phyloP scores from a whole-genome alignment of 331 rosid species.

The Quercus phellos region DNA sequence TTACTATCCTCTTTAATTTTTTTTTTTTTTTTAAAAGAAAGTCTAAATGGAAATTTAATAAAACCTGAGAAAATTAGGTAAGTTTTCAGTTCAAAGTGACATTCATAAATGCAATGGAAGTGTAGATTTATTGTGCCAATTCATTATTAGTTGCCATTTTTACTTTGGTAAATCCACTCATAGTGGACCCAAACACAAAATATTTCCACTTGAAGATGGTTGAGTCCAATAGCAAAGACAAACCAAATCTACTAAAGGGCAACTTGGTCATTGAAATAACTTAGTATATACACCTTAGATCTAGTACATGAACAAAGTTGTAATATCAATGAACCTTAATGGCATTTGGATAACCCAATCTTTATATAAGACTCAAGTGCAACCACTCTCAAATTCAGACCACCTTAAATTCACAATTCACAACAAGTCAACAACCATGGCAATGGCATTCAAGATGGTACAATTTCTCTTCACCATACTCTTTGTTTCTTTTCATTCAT shows the following conservation, averaged over 20 bases:
- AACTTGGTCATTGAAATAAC: constrained; percentile 12
- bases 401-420: background rate
- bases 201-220: too few relatives aligned
- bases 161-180: background rate
- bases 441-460: constrained; percentile 99
- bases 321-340: constrained; percentile 27
- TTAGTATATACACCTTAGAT: background rate
- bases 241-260: constrained; percentile 19
- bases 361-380: constrained; percentile 39
- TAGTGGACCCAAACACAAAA: too few relatives aligned
- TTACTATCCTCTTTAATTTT: too few relatives aligned
- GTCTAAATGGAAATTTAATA: too few relatives aligned
- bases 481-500: background rate
- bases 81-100: background rate
- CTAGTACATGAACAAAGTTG: constrained; percentile 34
- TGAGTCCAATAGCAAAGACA: background rate
- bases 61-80: too few relatives aligned
- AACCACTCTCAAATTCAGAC: constrained; percentile 17
- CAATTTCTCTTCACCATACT: background rate
- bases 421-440: constrained; percentile 51
- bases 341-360: constrained; percentile 18
- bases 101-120: background rate
- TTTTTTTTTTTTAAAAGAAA: too few relatives aligned
- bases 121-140: background rate
- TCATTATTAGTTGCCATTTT: background rate